Conservation (phyloP, 305 asterid genomes). For the Rubia occidens region DNA sequence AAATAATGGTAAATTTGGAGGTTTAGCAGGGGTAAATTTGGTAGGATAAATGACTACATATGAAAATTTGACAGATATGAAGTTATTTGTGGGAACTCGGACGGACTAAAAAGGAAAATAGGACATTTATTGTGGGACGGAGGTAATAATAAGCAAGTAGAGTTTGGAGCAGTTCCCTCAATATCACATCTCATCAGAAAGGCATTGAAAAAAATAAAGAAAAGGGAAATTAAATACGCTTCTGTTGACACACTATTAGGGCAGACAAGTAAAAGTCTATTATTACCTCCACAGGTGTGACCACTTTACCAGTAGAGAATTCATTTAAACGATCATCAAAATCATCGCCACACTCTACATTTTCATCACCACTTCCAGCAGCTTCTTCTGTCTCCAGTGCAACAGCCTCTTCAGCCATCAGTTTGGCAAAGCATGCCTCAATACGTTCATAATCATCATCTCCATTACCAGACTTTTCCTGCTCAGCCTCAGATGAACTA, state of each 20-base stretch:
- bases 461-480: constrained; percentile 23
- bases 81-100: too few relatives aligned
- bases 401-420: constrained; percentile 82
- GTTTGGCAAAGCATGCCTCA: constrained; percentile 8
- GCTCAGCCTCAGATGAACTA: constrained; percentile 21
- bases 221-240: background rate
- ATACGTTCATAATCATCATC: constrained; percentile 61
- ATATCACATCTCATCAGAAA: background rate
- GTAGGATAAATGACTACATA: too few relatives aligned
- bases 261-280: background rate
- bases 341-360: constrained; percentile 27
- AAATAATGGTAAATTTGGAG: too few relatives aligned
- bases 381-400: constrained; percentile 74
- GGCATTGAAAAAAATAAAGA: background rate
- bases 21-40: too few relatives aligned
- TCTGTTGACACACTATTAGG: background rate
- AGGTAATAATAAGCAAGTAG: background rate
- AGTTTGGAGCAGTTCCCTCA: background rate
- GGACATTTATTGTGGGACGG: too few relatives aligned
- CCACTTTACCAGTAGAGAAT: constrained; percentile 25
- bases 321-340: constrained; percentile 20
- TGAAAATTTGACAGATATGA: too few relatives aligned
- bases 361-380: constrained; percentile 48
- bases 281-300: constrained; percentile 40
- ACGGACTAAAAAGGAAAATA: too few relatives aligned